These are phyloP conservation scores for Aspergillus ochraceus DNA, from an alignment of 2,329 filamentous ascomycete species.

Conservation along the genomic window DNA sequence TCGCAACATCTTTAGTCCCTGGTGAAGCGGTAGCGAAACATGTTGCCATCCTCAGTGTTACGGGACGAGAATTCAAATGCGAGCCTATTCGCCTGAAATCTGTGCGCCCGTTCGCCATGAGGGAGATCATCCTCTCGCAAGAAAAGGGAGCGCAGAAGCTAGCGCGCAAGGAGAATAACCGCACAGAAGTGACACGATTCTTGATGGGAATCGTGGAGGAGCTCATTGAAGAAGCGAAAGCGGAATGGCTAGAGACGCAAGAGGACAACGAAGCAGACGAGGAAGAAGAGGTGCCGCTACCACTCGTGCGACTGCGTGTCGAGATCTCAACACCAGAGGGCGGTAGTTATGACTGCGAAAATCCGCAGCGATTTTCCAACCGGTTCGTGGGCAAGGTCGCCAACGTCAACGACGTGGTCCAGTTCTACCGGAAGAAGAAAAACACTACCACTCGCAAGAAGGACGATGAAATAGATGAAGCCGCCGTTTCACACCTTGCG, in stretches of 20 bases:
- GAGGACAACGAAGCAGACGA: constrained; percentile 57
- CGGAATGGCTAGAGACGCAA: constrained; percentile 78
- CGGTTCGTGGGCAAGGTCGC: constrained; percentile 87
- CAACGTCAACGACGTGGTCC: constrained; percentile 89
- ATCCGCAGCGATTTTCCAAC: constrained; percentile 94
- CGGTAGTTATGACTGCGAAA: constrained; percentile 85
- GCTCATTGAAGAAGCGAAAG: constrained; percentile 81
- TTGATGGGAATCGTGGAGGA: constrained; percentile 78
- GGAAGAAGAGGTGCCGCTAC: constrained; percentile 67
- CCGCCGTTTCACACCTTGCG: constrained; percentile 60
- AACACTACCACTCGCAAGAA: constrained; percentile 49
- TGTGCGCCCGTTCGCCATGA: constrained; percentile 86
- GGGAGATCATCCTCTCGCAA: constrained; percentile 74
- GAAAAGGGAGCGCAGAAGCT: constrained; percentile 76
- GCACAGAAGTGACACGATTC: constrained; percentile 73
- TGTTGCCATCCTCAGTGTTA: constrained; percentile 80
- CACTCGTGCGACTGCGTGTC: constrained; percentile 84
- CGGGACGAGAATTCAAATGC: constrained; percentile 75
- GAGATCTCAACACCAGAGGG: constrained; percentile 86
- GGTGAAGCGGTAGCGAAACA: constrained; percentile 92
- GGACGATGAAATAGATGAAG: constrained; percentile 61
- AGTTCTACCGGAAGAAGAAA: constrained; percentile 89
- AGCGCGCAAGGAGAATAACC: constrained; percentile 79
- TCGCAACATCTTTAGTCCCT: constrained; percentile 86
- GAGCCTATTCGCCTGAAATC: constrained; percentile 82